Base-by-base conservation (phyloP, 371 early-diverging fungal species). In the Thermomucor indicae-seudaticae region DNA sequence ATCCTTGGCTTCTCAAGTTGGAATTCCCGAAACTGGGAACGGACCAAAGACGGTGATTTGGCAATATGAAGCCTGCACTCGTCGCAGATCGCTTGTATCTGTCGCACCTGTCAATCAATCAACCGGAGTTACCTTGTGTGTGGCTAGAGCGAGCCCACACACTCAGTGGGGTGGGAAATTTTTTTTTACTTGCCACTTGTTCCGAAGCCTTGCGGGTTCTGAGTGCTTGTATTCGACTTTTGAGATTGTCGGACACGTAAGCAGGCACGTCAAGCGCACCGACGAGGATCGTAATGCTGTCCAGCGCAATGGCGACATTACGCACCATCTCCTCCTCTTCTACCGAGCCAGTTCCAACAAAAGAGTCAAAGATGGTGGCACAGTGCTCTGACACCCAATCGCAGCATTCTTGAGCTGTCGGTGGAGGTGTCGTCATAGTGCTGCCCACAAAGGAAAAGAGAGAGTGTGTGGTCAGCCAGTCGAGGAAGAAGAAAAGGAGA, bases 381-480 rank as follows among this genome's bases (percentile, higher is more conserved):
- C 58, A 57, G 43, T 51, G 58, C 30, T 57, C 55, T 8, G 28
- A 42, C 11, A 60, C 47, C 60, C 55, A 55, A 12, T 50, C 55
- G 47, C 53, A 53, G 35, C 60, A 60, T 51, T 60, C 60, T 22
- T 37, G 25, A 27, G 55, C 47, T 7, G 60, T 55, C 14, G 60
- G 60, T 11, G 60, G 43, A 55, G 43, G 55, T 27, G 40, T 43
- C 19, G 49, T 35, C 49, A 19, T 30, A n/a, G 19, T 37, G 11
- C 37, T 37, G 37, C 16, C 37, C 37, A 37, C 19, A 37, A 14
- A 37, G 19, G 37, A 37, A 14, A 37, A n/a, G n/a, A n/a, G n/a
- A n/a, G n/a, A n/a, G n/a, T n/a, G n/a, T n/a, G n/a, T n/a, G n/a
- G n/a, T n/a, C n/a, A n/a, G n/a, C n/a, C n/a, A n/a, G n/a, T n/a